Base-by-base conservation (phyloP, 495 filamentous ascomycete genomes). In the Evernia prunastri region DNA sequence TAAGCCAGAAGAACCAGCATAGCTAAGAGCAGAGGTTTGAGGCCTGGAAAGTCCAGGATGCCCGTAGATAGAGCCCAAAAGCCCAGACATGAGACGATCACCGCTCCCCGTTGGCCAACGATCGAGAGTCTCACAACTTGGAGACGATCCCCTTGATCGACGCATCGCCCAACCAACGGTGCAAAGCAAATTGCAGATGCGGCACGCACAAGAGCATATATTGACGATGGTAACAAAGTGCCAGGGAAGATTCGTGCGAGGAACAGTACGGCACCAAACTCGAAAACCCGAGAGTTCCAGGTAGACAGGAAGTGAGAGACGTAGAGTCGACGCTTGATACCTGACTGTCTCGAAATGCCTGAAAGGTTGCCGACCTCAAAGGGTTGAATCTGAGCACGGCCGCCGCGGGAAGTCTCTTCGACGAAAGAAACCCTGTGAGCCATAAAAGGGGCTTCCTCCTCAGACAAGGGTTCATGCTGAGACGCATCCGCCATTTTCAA, bases 261-360 rank as follows among this genome's bases (percentile, higher is more conserved):
- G 69, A 81, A 85, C 20, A 83, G 73, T 39, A 81, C 78, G 11
- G 79, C 77, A 49, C 70, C 83, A 65, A 83, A 83, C 64, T 87
- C 84, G 69, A 85, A 87, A 17, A 77, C 63, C 23, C 84, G 75
- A 3, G 82, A 80, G 64, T 87, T 87, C 84, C 84, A 87, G 7
- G 84, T 85, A 0, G 84, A 86, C 5, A 86, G 74, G 67, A 83
- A 80, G 69, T 87, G 84, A 2, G 83, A 81, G 10, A 73, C 70
- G 59, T 82, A 83, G 2, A 82, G 76, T 15, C 66, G 53, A 23
- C 36, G 59, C 27, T 58, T 66, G 27, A 63, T 47, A 23, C 25
- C 29, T 20, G 25, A 51, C 11, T 51, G 23, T 15, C 29, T 51
- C 47, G 51, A 29, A 0, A 54, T 11, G 29, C n/a, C 51, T 18